phyloP scores from a whole-genome alignment of 106 monocot genomes.

The Narthecium ossifragum region DNA sequence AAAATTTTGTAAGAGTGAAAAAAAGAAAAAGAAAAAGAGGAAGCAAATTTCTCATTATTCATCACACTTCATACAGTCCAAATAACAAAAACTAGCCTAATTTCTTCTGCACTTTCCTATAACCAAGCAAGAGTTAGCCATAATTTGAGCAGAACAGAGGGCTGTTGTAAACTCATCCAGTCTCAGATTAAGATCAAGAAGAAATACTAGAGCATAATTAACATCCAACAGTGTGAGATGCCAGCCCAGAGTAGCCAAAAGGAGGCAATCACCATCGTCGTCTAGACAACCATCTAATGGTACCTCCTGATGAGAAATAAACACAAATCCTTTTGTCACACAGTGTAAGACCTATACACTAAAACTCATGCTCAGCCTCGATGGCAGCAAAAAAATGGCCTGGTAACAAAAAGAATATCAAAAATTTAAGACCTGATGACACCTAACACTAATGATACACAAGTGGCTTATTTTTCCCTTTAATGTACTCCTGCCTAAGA shows the following conservation, averaged over 20 bases:
- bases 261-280: background rate
- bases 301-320: too few relatives aligned
- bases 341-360: too few relatives aligned
- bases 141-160: too few relatives aligned
- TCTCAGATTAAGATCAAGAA: background rate
- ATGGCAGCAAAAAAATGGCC: background rate
- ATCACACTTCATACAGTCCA: too few relatives aligned
- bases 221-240: background rate
- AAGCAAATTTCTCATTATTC: too few relatives aligned
- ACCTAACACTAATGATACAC: background rate
- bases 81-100: too few relatives aligned
- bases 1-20: too few relatives aligned
- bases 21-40: too few relatives aligned
- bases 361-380: background rate
- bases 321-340: too few relatives aligned
- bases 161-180: too few relatives aligned
- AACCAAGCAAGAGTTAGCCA: too few relatives aligned
- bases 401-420: conserved; percentile 9
- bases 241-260: background rate
- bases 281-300: background rate
- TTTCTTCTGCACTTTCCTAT: too few relatives aligned
- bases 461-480: background rate
- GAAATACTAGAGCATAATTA: background rate
- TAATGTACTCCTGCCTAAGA: conserved; percentile 2
- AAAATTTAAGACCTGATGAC: background rate